A percentile compares a stretch with the other conserved stretches of the same genome.
phyloP scores from a whole-genome alignment of 1,284 basidiomycete genomes.

The Heterobasidion parviporum region DNA sequence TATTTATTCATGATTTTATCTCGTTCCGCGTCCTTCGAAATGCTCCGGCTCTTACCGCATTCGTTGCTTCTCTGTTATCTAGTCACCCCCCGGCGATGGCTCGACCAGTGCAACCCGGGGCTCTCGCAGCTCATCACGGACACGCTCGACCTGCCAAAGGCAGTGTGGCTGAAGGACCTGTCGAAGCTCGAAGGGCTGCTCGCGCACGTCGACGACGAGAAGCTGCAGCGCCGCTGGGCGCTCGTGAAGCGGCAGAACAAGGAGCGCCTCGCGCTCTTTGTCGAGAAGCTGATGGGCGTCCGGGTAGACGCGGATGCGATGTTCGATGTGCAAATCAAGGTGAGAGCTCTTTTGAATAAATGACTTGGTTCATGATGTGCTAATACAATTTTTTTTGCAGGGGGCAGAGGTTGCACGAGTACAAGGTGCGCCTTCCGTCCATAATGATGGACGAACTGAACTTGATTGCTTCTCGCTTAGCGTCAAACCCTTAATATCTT shows the following conservation, averaged over 20 bases:
- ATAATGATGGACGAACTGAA: neutral
- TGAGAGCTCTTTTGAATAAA: slow-evolving; percentile 19
- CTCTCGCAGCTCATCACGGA: slow-evolving; percentile 78
- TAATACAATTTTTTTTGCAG: slow-evolving; percentile 1
- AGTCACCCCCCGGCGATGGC: slow-evolving; percentile 84
- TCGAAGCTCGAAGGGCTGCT: slow-evolving; percentile 62
- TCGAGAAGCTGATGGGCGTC: slow-evolving; percentile 69
- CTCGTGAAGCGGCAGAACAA: slow-evolving; percentile 85
- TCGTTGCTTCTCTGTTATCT: neutral
- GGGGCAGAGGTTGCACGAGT: slow-evolving; percentile 70
- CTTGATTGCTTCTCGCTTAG: slow-evolving; percentile 21
- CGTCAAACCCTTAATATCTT: slow-evolving; percentile 82
- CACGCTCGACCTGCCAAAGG: slow-evolving; percentile 69
- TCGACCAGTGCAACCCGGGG: slow-evolving; percentile 88
- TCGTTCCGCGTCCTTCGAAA: slow-evolving; percentile 3
- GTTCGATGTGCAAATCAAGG: slow-evolving; percentile 92
- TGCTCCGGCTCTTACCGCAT: no score
- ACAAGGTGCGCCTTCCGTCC: slow-evolving; percentile 48
- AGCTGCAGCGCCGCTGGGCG: slow-evolving; percentile 74
- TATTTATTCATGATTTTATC: slow-evolving; percentile 10
- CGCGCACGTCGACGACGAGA: slow-evolving; percentile 58
- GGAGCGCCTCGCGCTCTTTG: slow-evolving; percentile 71
- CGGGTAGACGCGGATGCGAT: slow-evolving; percentile 73
- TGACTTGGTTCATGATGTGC: neutral
- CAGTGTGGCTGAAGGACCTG: slow-evolving; percentile 76